Base-by-base conservation (phyloP, 1,139 yeast genomes). In the Suhomyces guaymorum region DNA sequence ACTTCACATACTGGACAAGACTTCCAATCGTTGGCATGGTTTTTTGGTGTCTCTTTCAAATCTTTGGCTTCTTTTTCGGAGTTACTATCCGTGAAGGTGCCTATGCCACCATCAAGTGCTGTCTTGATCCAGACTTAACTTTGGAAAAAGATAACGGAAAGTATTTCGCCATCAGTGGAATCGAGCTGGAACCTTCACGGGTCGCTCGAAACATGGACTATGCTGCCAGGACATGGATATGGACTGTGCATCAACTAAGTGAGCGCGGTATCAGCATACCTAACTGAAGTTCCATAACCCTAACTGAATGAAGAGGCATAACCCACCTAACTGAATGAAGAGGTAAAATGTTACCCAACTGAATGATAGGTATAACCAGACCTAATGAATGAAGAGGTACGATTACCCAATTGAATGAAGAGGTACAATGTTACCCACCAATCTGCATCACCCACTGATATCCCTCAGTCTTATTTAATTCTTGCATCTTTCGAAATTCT, bases 151-250 rank as follows among this genome's bases (percentile, higher is more conserved):
- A 81, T 51, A 82, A 77, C 49, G 95, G 95, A 2, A 77, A 78
- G 46, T 83, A 80, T 53, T 80, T 70, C 46, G 75, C 77, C 11
- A 72, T 85, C 1, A 78, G 74, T 27, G 92, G 89, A 1, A 59
- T 59, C 4, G 75, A 73, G 43, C 55, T 74, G 1, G 55, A 57
- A 14, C 81, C 90, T 3, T 78, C 88, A 25, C 54, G 59, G 17
- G 67, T 82, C 4, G 88, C 92, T 1, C 58, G 63, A 17, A 75
- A 81, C 51, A 60, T 74, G 59, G 79, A 76, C 39, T 76, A 73
- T 49, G 86, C 87, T 1, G 81, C 83, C 7, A 63, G 79, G 32
- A 80, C 87, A 12, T 87, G 95, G 92, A 77, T 79, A n/a, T 86
- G 95, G 95, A 82, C 95, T 0, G 73, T 79, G 5, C 73, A 69